Conservation (phyloP, 306 rosid genomes). For the Pterocarpus macrocarpus region DNA sequence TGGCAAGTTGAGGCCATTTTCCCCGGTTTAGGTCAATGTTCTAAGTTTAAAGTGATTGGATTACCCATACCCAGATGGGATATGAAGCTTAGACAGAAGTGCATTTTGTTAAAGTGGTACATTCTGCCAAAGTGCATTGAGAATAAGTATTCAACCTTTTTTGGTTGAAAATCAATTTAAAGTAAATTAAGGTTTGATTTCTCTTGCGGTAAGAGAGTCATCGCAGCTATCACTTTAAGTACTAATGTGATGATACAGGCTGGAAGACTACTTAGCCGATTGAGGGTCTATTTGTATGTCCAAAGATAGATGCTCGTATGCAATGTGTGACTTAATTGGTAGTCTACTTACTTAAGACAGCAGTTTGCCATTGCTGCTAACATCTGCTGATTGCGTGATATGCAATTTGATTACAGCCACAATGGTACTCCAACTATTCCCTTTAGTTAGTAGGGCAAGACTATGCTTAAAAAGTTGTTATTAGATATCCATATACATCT, state of each 20-base stretch:
- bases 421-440: too few species aligned
- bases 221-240: too few species aligned
- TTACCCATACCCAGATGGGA: constrained; percentile 17
- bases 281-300: not conserved
- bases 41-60: constrained; percentile 9
- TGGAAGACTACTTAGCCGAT: not conserved
- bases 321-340: too few species aligned
- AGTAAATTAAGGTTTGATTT: constrained; percentile 2
- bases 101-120: not conserved
- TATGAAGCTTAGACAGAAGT: not conserved
- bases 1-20: constrained; percentile 41
- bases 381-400: not conserved
- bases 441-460: too few species aligned
- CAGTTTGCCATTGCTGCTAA: not conserved
- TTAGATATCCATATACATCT: too few species aligned
- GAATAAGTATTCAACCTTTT: not conserved
- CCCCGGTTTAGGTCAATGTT: not conserved
- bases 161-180: not conserved
- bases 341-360: not conserved
- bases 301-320: not conserved
- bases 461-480: too few species aligned
- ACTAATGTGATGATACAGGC: not conserved
- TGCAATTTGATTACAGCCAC: not conserved
- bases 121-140: constrained; percentile 11
- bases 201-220: not conserved